phyloP scores from a whole-genome alignment of 2,329 filamentous ascomycete genomes.

The Fusarium ramigenum region DNA sequence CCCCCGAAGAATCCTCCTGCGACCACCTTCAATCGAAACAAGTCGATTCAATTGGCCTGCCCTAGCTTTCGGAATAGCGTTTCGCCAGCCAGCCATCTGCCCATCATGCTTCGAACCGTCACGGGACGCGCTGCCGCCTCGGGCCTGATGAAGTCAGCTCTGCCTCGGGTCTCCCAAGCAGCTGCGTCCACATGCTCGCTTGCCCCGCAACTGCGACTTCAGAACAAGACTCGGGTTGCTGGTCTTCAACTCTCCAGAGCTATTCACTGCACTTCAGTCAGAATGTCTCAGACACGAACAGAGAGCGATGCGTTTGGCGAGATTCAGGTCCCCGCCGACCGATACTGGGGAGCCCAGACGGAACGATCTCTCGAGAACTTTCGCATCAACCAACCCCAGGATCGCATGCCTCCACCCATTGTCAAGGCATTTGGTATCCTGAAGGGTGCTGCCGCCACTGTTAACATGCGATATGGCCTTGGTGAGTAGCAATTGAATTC shows the following conservation, averaged over 20 bases:
- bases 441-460: slow-evolving; percentile 94
- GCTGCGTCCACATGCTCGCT: slow-evolving; percentile 38
- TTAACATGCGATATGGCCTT: slow-evolving; percentile 95
- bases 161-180: slow-evolving; percentile 41
- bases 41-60: slow-evolving; percentile 27
- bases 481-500: slow-evolving; percentile 58
- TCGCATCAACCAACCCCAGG: slow-evolving; percentile 98
- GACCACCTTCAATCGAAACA: slow-evolving; percentile 5
- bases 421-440: slow-evolving; percentile 95
- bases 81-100: slow-evolving; percentile 27
- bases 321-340: slow-evolving; percentile 89
- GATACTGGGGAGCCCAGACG: slow-evolving; percentile 99
- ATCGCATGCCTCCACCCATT: slow-evolving; percentile 95
- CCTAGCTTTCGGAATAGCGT: slow-evolving; percentile 21
- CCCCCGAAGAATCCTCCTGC: neutral
- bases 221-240: slow-evolving; percentile 20
- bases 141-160: slow-evolving; percentile 36
- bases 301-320: slow-evolving; percentile 99
- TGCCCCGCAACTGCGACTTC: slow-evolving; percentile 40
- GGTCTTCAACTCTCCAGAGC: slow-evolving; percentile 37
- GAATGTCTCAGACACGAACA: slow-evolving; percentile 72
- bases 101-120: slow-evolving; percentile 43
- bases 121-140: slow-evolving; percentile 41
- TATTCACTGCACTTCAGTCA: slow-evolving; percentile 57
- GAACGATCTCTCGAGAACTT: slow-evolving; percentile 97